Evolutionary conservation across 495 filamentous ascomycete genomes (phyloP), one percentile per base, ranked within the genome.

Genomic region (Parmelia sp.): DNA sequence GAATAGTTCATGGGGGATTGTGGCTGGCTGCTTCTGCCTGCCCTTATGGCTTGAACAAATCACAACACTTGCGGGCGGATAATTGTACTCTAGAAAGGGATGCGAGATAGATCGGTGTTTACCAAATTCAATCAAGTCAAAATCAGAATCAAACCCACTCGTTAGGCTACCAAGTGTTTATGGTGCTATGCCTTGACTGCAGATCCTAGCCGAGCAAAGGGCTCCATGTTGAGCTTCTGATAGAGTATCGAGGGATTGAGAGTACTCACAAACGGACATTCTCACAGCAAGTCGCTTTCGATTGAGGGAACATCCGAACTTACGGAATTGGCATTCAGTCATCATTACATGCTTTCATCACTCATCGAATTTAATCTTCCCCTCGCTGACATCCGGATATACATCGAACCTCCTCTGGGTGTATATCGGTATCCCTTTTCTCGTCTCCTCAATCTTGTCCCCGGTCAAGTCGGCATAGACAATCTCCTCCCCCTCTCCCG

Each of bases 381-480:
- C 72, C 49, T 65, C 64, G 53, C 85, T 90, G 35, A 99, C 85
- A 83, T 99, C 93, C 19, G 90, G 88, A 76, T 99, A 99, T 31
- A 99, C 85, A 77, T 99, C 94, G 75, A 95, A 97, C 68, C 95
- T 79, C 66, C 93, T 82, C 85, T 99, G 95, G 35, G 78, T 82
- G 69, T 85, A 82, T 36, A 97, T 79, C 31, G 95, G 94, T 72
- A 97, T 96, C 23, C 88, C 86, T 75, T 84, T 90, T 73, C 95
- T 83, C 57, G 85, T 84, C 75, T 87, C 84, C 72, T 86, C 82
- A 69, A 99, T 91, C 71, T 78, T 82, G 49, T 83, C 86, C 29
- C 82, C 83, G 40, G 82, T 79, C 76, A 97, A 71, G 57, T 92
- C 89, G 53, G 86, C 89, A 76, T 86, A 84, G 23, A 96, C 82